These are phyloP conservation scores for Wickerhamiella cacticola DNA, from an alignment of 805 yeast genomes.

Conservation along the genomic window DNA sequence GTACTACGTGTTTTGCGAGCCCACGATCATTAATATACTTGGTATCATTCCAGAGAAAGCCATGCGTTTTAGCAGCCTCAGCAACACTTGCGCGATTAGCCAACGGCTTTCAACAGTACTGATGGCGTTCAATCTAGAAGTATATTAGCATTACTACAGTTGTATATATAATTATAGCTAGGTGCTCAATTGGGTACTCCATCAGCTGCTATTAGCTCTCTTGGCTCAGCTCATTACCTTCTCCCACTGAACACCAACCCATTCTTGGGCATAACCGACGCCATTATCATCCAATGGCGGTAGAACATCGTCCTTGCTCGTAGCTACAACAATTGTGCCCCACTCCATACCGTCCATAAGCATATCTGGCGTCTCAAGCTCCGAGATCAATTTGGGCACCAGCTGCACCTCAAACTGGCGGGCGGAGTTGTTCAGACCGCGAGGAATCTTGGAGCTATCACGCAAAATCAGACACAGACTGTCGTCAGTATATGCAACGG, in stretches of 20 bases:
- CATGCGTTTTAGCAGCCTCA: no score
- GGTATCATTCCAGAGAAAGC: no score
- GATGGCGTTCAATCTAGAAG: no score
- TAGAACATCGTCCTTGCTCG: constrained; percentile 58
- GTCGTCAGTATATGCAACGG: constrained; percentile 57
- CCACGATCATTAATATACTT: no score
- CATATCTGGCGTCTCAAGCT: constrained; percentile 45
- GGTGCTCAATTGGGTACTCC: no score
- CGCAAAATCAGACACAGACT: constrained; percentile 43
- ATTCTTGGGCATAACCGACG: constrained; percentile 74
- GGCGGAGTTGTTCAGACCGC: constrained; percentile 41
- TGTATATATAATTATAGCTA: not conserved
- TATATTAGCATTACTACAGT: constrained; percentile 18
- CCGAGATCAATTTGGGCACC: constrained; percentile 87
- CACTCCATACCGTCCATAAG: constrained; percentile 83
- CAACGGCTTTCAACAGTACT: no score
- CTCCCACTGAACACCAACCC: constrained; percentile 85
- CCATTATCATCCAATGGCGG: constrained; percentile 42
- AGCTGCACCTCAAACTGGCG: constrained; percentile 72
- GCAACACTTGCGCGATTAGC: no score
- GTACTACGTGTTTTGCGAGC: no score
- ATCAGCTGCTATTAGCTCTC: no score
- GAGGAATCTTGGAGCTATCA: constrained; percentile 38
- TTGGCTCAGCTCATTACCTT: no score
- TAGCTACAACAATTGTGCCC: constrained; percentile 84